Evolutionary conservation across 176 grass and related monocot species (phyloP).

Genomic region (Leersia perrieri): DNA sequence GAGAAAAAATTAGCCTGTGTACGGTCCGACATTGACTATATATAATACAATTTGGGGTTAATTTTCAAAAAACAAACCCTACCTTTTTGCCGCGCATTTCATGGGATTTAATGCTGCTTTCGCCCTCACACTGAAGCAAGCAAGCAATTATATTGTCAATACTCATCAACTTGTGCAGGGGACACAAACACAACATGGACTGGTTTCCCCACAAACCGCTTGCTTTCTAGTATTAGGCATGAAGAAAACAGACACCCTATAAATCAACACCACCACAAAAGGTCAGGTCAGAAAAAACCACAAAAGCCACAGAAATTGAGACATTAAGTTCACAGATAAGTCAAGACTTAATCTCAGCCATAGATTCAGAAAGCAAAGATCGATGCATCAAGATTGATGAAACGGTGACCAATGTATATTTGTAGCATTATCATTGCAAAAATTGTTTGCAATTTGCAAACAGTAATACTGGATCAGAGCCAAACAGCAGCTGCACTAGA

Average conservation of each 20-base stretch:
- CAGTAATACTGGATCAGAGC: neutral
- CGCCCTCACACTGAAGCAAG: neutral
- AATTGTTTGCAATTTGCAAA: neutral
- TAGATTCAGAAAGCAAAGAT: neutral
- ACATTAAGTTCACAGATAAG: too few relatives aligned
- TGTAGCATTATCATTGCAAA: neutral
- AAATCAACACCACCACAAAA: neutral
- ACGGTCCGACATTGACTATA: neutral
- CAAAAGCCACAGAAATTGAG: neutral
- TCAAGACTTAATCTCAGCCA: neutral
- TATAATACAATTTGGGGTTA: neutral
- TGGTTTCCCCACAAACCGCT: neutral
- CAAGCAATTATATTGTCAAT: neutral
- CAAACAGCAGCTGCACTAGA: neutral
- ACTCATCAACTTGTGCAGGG: neutral
- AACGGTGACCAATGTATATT: neutral
- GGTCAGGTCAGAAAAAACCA: too few relatives aligned
- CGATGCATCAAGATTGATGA: neutral
- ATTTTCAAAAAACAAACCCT: neutral
- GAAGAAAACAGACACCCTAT: neutral
- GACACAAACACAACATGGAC: neutral
- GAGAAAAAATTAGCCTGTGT: neutral
- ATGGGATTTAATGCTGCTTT: conserved; percentile 5
- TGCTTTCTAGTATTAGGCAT: neutral
- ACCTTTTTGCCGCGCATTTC: neutral